phyloP scores from a whole-genome alignment of 768 basidiomycete genomes.

The Rhizopogon vulgaris region DNA sequence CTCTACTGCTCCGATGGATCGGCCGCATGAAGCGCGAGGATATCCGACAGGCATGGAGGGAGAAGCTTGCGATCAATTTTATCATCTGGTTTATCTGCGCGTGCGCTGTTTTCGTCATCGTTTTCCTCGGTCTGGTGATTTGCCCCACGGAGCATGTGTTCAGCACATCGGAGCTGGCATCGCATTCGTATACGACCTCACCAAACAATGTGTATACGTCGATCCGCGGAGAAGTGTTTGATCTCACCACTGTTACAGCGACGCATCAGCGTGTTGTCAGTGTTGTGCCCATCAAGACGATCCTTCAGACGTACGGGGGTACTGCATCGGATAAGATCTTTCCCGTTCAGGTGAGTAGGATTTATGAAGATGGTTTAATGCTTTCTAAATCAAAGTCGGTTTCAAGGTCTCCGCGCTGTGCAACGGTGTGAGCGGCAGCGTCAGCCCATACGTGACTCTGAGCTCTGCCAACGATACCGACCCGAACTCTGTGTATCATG shows the following conservation, averaged over 20 bases:
- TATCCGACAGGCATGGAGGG: constrained; percentile 93
- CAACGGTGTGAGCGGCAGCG: constrained; percentile 71
- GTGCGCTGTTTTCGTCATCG: constrained; percentile 90
- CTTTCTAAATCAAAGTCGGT: background rate
- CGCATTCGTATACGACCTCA: constrained; percentile 55
- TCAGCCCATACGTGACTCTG: constrained; percentile 81
- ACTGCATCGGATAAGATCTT: constrained; percentile 68
- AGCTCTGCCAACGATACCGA: constrained; percentile 74
- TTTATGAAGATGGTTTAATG: background rate
- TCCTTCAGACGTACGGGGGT: constrained; percentile 79
- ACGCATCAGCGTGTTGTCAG: constrained; percentile 63
- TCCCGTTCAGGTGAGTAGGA: constrained; percentile 76
- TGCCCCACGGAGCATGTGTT: constrained; percentile 95
- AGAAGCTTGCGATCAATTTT: constrained; percentile 91
- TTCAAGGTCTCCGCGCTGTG: constrained; percentile 85
- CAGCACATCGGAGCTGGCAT: constrained; percentile 66
- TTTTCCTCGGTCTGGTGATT: constrained; percentile 78
- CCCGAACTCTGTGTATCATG: constrained; percentile 80
- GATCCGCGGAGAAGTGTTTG: constrained; percentile 93
- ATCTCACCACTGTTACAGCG: constrained; percentile 61
- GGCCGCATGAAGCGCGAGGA: constrained; percentile 95
- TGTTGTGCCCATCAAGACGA: constrained; percentile 67
- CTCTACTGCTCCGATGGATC: constrained; percentile 54
- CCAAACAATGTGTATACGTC: constrained; percentile 76
- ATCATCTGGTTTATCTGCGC: constrained; percentile 93